Base-by-base conservation (phyloP, 129 eudicot species). In the Saposhnikovia divaricata region DNA sequence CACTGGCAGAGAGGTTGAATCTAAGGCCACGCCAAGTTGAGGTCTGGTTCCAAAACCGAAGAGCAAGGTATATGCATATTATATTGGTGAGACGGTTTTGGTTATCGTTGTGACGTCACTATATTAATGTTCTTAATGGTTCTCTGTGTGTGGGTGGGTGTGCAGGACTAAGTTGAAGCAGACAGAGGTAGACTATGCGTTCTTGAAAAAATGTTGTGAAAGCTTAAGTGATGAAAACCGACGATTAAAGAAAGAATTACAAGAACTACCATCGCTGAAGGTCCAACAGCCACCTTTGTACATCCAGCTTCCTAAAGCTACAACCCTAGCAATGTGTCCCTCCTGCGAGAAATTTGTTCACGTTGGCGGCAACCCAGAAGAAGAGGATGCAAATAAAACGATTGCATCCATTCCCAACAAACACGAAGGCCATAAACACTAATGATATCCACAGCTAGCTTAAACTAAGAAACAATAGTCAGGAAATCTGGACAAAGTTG, bases 121-220 rank as follows among this genome's bases (percentile, higher is more conserved):
- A 27, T 68, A 68, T n/a, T 25, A 61, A 61, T n/a, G 69, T n/a
- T 61, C 14, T 55, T 61, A 68, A 31, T 14, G 19, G 42, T 28
- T 61, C 9, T 10, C 19, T 66, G 66, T 59, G 66, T 57, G 34
- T 55, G 27, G 2, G 63, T 6, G 63, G n/a, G 63, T 9, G 27
- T 72, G 71, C 86, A 92, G 97, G 91, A 92, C 90, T 13, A 92
- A 92, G 85, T 48, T 92, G 83, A 92, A 92, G 88, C 96, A 90
- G 75, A 92, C 89, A 5, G 96, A 88, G 80, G 80, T 88, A 44
- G 96, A 90, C 71, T 90, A 85, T 10, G 87, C 80, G 82, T 78
- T 81, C 59, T 69, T 90, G 87, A 90, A 90, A 89, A 85, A 81
- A 82, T 77, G 85, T 3, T 92, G 91, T 45, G 93, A 90, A 78